Base-by-base conservation (phyloP, 78 protist genomes). In the Salpingoeca rosetta region DNA sequence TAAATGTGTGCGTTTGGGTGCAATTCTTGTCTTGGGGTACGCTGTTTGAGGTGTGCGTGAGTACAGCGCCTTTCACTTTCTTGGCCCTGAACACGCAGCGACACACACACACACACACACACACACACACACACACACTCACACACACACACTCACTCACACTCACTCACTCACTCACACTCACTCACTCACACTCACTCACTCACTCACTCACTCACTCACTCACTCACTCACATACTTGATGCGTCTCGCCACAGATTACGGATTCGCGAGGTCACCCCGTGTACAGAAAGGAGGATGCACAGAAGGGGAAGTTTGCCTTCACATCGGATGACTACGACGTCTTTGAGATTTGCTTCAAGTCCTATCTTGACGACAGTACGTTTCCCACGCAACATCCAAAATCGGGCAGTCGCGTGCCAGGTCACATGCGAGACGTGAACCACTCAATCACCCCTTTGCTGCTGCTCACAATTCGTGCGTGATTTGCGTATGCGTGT, bases 331-430 rank as follows among this genome's bases (percentile, higher is more conserved):
- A 78, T 40, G 44, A 43, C 0, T 3, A n/a, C 12, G 88, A 73
- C 38, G 24, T 36, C 12, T 86, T 76, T n/a, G 84, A 80, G 84
- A n/a, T 51, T 11, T 86, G 88, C 83, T 86, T 86, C 72, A 51
- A 28, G 31, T 36, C 22, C 51, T 31, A 27, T 7, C 41, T 78
- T 11, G 65, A 51, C 1, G 83, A 2, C 1, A 38, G 86, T 83
- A 28, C 1, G 78, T 27, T 1, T 35, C n/a, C 35, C 22, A 31
- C 1, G 10, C 31, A 39, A 24, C 1, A 45, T n/a, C 28, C 3
- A 38, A 22, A 2, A 2, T 2, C 44, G 12, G 36, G 27, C 10
- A 35, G 3, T 28, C 2, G 3, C 78, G 22, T 57, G n/a, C n/a
- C n/a, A n/a, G n/a, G n/a, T n/a, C n/a, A n/a, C n/a, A n/a, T n/a